phyloP scores from a whole-genome alignment of 2,329 filamentous ascomycete genomes.

The Leptoxyphium fumago region DNA sequence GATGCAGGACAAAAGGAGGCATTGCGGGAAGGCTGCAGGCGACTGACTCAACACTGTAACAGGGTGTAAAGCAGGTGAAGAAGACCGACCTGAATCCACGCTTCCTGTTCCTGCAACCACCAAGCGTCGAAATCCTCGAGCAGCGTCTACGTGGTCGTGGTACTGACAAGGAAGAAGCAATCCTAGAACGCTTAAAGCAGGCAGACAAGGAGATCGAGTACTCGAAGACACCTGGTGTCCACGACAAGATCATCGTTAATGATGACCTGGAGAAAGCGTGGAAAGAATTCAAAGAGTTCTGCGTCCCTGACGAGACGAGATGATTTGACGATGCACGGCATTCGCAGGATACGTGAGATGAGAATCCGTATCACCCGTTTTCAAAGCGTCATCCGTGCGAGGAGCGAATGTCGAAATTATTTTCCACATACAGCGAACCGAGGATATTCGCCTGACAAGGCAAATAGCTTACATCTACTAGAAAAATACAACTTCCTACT shows the following conservation, averaged over 20 bases:
- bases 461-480: too few relatives aligned
- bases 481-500: too few relatives aligned
- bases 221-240: slow-evolving; percentile 49
- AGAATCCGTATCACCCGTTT: too few relatives aligned
- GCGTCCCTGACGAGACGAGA: slow-evolving; percentile 10
- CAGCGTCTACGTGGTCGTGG: slow-evolving; percentile 56
- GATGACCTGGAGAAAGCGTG: slow-evolving; percentile 47
- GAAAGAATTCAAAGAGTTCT: slow-evolving; percentile 28
- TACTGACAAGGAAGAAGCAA: slow-evolving; percentile 61
- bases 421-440: too few relatives aligned
- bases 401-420: too few relatives aligned
- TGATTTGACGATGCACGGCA: too few relatives aligned
- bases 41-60: background rate
- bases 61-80: slow-evolving; percentile 88
- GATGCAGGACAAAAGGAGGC: background rate
- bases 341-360: too few relatives aligned
- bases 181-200: slow-evolving; percentile 55
- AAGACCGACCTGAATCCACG: slow-evolving; percentile 57
- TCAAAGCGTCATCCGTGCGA: too few relatives aligned
- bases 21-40: background rate
- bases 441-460: too few relatives aligned
- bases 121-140: slow-evolving; percentile 60
- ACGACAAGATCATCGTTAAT: slow-evolving; percentile 52
- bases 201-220: slow-evolving; percentile 63
- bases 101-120: slow-evolving; percentile 75